These are phyloP conservation scores for Talaromyces ruber DNA, from an alignment of 495 filamentous ascomycete genomes.

Conservation along the genomic window DNA sequence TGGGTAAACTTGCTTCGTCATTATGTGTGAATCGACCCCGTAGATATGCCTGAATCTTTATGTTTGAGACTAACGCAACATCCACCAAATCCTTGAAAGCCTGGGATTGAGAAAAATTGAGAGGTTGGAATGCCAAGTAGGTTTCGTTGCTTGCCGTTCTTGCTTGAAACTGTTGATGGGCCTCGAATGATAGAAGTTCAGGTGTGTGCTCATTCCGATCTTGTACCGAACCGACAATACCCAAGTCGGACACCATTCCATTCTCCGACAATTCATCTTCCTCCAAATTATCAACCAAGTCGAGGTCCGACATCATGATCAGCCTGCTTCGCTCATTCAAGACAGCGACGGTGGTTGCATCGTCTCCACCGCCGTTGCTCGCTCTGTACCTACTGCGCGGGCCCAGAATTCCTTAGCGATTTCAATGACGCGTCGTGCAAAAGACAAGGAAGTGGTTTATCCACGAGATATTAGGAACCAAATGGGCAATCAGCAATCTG, in stretches of 20 bases:
- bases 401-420: not conserved
- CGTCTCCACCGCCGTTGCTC: not conserved
- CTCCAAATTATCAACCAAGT: not conserved
- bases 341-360: not conserved
- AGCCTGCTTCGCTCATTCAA: not conserved
- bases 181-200: not conserved
- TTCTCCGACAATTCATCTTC: not conserved
- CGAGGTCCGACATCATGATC: not conserved
- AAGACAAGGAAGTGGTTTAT: not conserved
- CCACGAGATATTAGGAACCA: not conserved
- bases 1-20: not conserved
- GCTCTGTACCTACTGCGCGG: not conserved
- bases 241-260: not conserved
- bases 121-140: not conserved
- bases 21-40: not conserved
- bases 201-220: not conserved
- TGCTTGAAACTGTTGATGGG: not conserved
- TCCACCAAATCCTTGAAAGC: not conserved
- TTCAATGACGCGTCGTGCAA: not conserved
- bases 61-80: not conserved
- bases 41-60: not conserved
- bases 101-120: not conserved
- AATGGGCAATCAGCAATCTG: not conserved
- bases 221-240: not conserved
- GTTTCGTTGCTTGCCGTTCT: not conserved